Base-by-base conservation (phyloP, 257 asterid species). In the Scutellaria baicalensis region DNA sequence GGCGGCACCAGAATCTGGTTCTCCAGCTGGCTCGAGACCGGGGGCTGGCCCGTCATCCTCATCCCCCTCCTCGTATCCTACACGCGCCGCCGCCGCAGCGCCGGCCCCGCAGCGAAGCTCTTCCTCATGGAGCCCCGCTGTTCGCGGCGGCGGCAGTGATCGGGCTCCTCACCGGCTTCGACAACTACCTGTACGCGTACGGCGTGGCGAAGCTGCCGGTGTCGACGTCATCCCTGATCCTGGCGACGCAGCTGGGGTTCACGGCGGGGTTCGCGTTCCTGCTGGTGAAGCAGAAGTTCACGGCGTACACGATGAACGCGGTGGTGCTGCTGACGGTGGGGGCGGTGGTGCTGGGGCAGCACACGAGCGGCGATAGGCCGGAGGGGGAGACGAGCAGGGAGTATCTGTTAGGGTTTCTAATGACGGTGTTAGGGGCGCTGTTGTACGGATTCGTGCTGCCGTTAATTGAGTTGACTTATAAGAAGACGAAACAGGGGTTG, bases 241-340 rank as follows among this genome's bases (percentile, higher is more conserved):
- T 64, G 36, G 80, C 87, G n/a, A 49, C 79, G 57, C 84, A 82
- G 72, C 78, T 82, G 52, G 72, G 33, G 14, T 82, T 82, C 80
- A 77, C 77, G 77, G 74, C 84, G 66, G 54, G 18, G 39, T 82
- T 82, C 40, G 77, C 86, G 0, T 82, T n/a, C 38, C 7, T 78
- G 0, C 17, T 82, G 0, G 86, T 78, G 64, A 64, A 45, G 77
- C 86, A 78, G 66, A 69, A 23, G 71, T 71, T 82, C 62, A 82
- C 87, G 59, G 68, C 81, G 54, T 73, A 62, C 72, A 66, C 82
- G 4, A 16, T 82, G 2, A 82, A 82, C 77, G 76, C 82, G 3
- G 77, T 82, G 5, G 87, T 77, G 0, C 60, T 82, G 69, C 36
- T 82, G 72, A 77, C 80, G 60, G 23, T 57, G 10, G 88, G 77